Evolutionary conservation across 805 yeast species (phyloP).

Genomic region (Hanseniaspora singularis): DNA sequence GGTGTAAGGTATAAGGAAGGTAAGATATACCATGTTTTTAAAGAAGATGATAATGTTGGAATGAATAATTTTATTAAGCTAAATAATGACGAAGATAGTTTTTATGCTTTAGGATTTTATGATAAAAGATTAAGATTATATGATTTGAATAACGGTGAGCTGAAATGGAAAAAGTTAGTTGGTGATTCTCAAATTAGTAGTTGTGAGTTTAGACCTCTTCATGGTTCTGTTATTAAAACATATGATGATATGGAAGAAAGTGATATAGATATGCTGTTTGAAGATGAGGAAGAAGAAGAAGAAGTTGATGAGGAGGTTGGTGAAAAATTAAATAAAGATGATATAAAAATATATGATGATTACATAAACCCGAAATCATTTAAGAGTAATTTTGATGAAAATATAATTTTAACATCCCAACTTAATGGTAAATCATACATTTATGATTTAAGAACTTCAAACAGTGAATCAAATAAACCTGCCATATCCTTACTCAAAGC

Average conservation of each 20-base stretch:
- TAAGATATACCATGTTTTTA: slow-evolving; percentile 60
- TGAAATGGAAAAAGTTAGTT: slow-evolving; percentile 38
- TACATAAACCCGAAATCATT: slow-evolving; percentile 21
- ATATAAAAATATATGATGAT: slow-evolving; percentile 1
- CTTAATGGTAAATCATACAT: slow-evolving; percentile 70
- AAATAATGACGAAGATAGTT: slow-evolving; percentile 47
- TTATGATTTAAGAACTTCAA: slow-evolving; percentile 62
- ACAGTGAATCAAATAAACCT: slow-evolving; percentile 20
- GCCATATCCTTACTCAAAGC: slow-evolving; percentile 45
- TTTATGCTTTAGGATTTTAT: slow-evolving; percentile 75
- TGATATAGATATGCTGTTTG: slow-evolving; percentile 44
- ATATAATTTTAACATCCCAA: slow-evolving; percentile 63
- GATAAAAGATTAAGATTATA: slow-evolving; percentile 68
- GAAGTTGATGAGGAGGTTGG: too few relatives aligned
- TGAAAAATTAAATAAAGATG: slow-evolving; percentile 18
- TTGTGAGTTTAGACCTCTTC: slow-evolving; percentile 54
- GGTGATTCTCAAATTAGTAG: slow-evolving; percentile 71
- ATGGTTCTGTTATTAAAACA: slow-evolving; percentile 31
- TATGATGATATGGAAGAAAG: slow-evolving; percentile 20
- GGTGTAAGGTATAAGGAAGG: slow-evolving; percentile 79
- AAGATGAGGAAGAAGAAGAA: slow-evolving; percentile 46
- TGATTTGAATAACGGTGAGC: slow-evolving; percentile 70
- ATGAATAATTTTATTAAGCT: slow-evolving; percentile 65
- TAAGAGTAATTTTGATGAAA: slow-evolving; percentile 29
- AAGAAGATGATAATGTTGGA: slow-evolving; percentile 25